phyloP scores from a whole-genome alignment of 1,284 basidiomycete genomes.

The Heliocybe sulcata region DNA sequence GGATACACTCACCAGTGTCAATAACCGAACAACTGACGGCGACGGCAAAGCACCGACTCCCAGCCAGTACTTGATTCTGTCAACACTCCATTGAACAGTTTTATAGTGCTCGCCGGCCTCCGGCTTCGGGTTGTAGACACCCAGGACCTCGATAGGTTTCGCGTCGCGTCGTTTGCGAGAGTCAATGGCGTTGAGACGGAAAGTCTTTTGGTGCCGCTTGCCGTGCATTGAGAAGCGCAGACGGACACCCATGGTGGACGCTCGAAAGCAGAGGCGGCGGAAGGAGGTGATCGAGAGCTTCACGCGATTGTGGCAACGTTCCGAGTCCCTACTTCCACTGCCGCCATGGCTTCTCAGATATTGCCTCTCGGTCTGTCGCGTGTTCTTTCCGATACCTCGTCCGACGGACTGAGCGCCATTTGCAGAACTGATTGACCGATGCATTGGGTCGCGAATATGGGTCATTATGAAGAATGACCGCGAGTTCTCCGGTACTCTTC shows the following conservation, averaged over 20 bases:
- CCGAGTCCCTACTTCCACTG: too few relatives aligned
- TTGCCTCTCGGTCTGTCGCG: conserved; percentile 39
- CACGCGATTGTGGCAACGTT: too few relatives aligned
- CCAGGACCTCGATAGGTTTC: conserved; percentile 87
- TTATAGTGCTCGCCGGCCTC: conserved; percentile 48
- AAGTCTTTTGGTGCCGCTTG: conserved; percentile 69
- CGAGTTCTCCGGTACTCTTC: conserved; percentile 92
- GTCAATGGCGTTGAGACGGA: conserved; percentile 86
- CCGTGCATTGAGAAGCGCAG: conserved; percentile 87
- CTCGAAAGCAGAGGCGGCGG: too few relatives aligned
- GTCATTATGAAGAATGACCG: conserved; percentile 96
- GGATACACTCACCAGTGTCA: conserved; percentile 70
- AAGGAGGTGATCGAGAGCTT: too few relatives aligned
- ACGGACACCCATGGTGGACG: conserved; percentile 66
- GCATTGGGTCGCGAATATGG: conserved; percentile 93
- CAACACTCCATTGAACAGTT: conserved; percentile 84
- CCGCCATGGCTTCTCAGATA: conserved; percentile 57
- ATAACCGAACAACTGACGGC: conserved; percentile 67
- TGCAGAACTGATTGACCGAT: conserved; percentile 83
- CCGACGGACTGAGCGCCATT: neutral
- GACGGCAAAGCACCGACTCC: conserved; percentile 80
- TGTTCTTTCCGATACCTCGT: neutral
- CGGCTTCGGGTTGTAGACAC: conserved; percentile 76
- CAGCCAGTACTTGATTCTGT: conserved; percentile 89
- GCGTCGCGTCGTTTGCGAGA: conserved; percentile 73